Base-by-base conservation (phyloP, 768 basidiomycete genomes). In the Mycena indigotica region DNA sequence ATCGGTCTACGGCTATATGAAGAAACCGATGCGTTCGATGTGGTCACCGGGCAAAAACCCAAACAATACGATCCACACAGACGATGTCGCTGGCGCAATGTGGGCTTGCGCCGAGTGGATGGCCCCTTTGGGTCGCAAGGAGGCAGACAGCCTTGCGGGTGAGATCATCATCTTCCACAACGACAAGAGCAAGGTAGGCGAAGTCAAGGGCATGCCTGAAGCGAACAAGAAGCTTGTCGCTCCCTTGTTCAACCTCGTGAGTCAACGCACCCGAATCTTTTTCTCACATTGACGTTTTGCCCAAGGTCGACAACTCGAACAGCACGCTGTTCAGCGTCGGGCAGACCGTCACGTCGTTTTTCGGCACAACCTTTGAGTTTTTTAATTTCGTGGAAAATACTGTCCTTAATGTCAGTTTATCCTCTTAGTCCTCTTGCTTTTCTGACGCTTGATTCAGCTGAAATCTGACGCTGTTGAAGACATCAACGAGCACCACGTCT, bases 1-100 rank as follows among this genome's bases (percentile, higher is more conserved):
- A 10, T 82, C 89, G 13, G 86, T 93, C 26, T 94, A 94, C 70
- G 89, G 89, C 4, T 85, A 89, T 67, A 76, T 91, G 70, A 84
- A 91, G 68, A 86, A 89, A 63, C 89, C 91, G 1, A 90, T 95
- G 86, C 92, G 90, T 69, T 88, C 86, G 10, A 77, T 93, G 90
- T 91, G 90, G 88, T 83, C 87, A 8, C 90, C 90, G 4, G 89
- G 91, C 28, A 88, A 85, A 70, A 82, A 89, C 58, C 79, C 86
- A 12, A 84, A 84, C 23, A 80, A 93, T 65, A 91, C 90, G 0
- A 75, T 93, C 39, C 93, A 95, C 67, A 75, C 85, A 17, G 86
- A 87, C 12, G 93, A 95, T 66, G 80, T 94, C 48, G 86, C 88
- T n/a, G 86, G 85, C 21, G 89, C 83, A 19, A 69, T 86, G 54